A percentile compares a stretch with the other conserved stretches of the same genome.
Conservation (phyloP, 441 rosid species). For the Raphanus hybrid region DNA sequence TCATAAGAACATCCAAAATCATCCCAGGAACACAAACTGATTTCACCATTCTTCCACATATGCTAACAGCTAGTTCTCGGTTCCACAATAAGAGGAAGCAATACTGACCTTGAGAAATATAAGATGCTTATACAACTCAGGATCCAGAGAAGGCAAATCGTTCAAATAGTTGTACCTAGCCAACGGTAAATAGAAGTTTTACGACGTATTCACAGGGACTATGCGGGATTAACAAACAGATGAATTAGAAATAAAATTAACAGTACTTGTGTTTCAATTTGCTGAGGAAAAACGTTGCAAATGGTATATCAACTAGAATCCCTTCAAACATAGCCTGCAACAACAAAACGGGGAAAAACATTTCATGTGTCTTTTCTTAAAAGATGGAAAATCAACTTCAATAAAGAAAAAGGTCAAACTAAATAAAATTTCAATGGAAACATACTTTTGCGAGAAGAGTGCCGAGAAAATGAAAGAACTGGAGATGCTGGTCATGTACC, state of each 20-base stretch:
- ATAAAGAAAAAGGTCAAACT: not conserved
- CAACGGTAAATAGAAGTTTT: constrained; percentile 35
- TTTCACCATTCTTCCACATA: constrained; percentile 13
- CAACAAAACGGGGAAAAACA: constrained; percentile 19
- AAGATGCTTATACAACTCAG: constrained; percentile 95
- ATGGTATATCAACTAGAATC: constrained; percentile 98
- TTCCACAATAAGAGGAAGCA: constrained; percentile 30
- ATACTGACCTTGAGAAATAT: constrained; percentile 87
- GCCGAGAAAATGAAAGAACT: constrained; percentile 97
- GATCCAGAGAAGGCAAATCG: constrained; percentile 98
- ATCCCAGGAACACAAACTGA: not conserved
- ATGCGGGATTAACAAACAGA: constrained; percentile 14
- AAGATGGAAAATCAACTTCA: constrained; percentile 22
- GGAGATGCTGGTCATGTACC: constrained; percentile 98
- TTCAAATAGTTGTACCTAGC: constrained; percentile 90
- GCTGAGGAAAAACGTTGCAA: constrained; percentile 99
- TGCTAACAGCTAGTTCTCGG: constrained; percentile 20
- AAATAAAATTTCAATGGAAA: not conserved
- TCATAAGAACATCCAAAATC: constrained; percentile 1
- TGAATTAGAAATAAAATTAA: constrained; percentile 30
- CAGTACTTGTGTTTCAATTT: constrained; percentile 92
- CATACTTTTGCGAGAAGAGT: constrained; percentile 89
- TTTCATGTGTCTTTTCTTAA: constrained; percentile 11
- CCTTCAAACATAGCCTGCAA: constrained; percentile 99
- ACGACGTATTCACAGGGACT: constrained; percentile 17